Percentiles rank a stretch among this genome's conserved stretches.
phyloP scores from a whole-genome alignment of 2,329 filamentous ascomycete genomes.

The Epichloe sibirici region DNA sequence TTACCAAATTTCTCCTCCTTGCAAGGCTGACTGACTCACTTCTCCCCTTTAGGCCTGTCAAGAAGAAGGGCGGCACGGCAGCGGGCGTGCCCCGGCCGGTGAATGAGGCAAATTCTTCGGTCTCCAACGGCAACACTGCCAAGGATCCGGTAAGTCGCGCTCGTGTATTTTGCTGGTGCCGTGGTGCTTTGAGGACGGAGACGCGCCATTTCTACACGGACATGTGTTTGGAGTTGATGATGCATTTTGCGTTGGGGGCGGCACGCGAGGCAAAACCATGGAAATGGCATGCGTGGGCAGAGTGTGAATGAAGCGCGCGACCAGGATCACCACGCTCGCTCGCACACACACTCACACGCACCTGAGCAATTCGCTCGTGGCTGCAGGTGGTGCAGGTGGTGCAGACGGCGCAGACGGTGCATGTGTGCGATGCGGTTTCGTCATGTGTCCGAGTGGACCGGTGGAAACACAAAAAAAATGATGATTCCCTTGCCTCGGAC shows the following conservation, averaged over 20 bases:
- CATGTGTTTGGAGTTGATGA: background rate
- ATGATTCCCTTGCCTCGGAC: background rate
- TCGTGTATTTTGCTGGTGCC: background rate
- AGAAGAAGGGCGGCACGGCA: slow-evolving; percentile 58
- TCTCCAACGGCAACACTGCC: slow-evolving; percentile 38
- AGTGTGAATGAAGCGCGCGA: background rate
- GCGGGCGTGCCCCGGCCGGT: slow-evolving; percentile 55
- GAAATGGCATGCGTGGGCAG: background rate
- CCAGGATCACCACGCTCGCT: slow-evolving; percentile 2
- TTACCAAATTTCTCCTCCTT: background rate
- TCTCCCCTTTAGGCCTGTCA: slow-evolving; percentile 44
- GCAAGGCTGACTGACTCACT: background rate
- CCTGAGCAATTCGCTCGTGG: slow-evolving; percentile 2
- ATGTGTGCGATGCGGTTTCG: slow-evolving; percentile 2
- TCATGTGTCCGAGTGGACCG: background rate
- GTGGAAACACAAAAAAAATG: background rate
- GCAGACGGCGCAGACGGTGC: background rate
- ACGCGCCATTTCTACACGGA: background rate
- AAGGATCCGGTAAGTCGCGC: slow-evolving; percentile 39
- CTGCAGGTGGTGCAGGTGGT: background rate
- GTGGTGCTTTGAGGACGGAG: background rate
- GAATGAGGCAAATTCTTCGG: slow-evolving; percentile 52
- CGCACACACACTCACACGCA: too few relatives aligned
- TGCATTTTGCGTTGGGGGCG: background rate
- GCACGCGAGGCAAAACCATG: too few relatives aligned